Base-by-base conservation (phyloP, 2,329 filamentous ascomycete species). In the Capronia coronata region DNA sequence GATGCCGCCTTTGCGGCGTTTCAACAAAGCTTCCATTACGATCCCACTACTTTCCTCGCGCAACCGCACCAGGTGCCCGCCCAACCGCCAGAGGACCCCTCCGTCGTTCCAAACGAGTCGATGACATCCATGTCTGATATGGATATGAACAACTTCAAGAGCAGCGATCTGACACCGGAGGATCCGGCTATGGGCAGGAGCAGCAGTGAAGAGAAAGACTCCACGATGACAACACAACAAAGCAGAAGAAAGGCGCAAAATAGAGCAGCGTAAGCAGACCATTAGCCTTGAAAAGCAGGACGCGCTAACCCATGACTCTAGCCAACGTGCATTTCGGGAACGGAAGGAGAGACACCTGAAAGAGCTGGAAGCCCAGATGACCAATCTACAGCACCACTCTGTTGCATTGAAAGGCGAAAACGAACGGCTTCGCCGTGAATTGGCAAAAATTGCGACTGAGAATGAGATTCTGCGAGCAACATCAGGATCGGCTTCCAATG, bases 341-440 rank as follows among this genome's bases (percentile, higher is more conserved):
- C 84, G 91, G 60, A 97, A 97, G 68, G 91, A 97, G 67, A 84
- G 83, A 50, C 90, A 94, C 63, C 89, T 97, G 55, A 90, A 90
- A 66, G 89, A 97, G 54, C 82, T 97, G 19, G 90, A 97, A 69
- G 79, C 82, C 49, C 93, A 94, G 66, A 81, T 97, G 22, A 83
- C 80, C 43, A 76, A 74, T 42, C 80, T 96, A 25, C 85, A 94
- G 64, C 80, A 82, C 52, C 81, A 83, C 43, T 85, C 87, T 44
- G 78, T 82, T 48, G 77, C 79, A 27, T 78, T 93, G 0, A 78
- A 83, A 34, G 80, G 83, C 38, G 90, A 96, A 66, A 96, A 96
- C 64, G 87, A 94, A 67, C 82, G 84, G 27, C 74, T 97, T 22
- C 91, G 87, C 68, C 80, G 85, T 16, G 84, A 94, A 62, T 75